These are phyloP conservation scores for Neckera pumila DNA, from an alignment of 225 moss, liverwort and hornwort species.

Conservation along the genomic window DNA sequence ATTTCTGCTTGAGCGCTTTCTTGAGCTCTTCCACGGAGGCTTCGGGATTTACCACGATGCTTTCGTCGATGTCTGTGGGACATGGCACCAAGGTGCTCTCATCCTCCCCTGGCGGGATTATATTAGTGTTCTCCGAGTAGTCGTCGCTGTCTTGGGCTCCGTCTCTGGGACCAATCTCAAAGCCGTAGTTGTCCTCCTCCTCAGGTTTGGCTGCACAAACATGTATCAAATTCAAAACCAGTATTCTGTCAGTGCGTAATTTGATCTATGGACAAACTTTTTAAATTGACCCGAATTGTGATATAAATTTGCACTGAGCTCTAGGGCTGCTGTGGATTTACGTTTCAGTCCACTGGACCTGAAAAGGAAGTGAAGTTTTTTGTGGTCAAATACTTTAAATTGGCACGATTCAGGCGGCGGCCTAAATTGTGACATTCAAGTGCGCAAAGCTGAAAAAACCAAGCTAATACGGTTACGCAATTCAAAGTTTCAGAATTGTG, in stretches of 20 bases:
- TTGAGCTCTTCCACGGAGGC: conserved; percentile 21
- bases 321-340: not conserved
- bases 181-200: conserved; percentile 15
- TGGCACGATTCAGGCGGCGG: not conserved
- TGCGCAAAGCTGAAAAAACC: too few relatives aligned
- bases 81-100: not conserved
- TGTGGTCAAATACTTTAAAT: not conserved
- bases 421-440: not conserved
- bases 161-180: not conserved
- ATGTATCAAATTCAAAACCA: too few relatives aligned
- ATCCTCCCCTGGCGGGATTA: not conserved
- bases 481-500: not conserved
- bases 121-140: not conserved
- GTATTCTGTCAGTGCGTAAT: not conserved
- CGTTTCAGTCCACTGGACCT: not conserved
- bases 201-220: conserved; percentile 10
- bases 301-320: not conserved
- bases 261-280: not conserved
- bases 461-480: not conserved
- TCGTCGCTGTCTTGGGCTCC: not conserved
- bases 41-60: conserved; percentile 13
- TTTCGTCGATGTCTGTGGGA: conserved; percentile 8
- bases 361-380: not conserved
- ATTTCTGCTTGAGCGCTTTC: conserved; percentile 7
- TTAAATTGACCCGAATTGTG: not conserved